phyloP scores from a whole-genome alignment of 495 filamentous ascomycete genomes.

The Hamigera avellanea region DNA sequence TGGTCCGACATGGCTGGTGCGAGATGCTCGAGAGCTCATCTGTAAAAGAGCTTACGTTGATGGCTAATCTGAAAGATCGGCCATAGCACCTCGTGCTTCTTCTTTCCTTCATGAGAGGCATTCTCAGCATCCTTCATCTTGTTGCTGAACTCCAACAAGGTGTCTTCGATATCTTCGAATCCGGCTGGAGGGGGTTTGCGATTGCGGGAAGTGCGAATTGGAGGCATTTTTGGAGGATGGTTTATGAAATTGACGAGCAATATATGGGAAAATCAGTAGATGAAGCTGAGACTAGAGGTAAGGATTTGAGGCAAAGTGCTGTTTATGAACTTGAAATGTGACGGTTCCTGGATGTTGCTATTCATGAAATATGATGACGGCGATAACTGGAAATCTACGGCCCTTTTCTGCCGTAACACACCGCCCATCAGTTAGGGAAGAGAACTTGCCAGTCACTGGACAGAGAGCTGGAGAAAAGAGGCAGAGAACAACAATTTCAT shows the following conservation, averaged over 20 bases:
- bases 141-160: constrained; percentile 87
- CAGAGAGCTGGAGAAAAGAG: too few species aligned
- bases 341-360: too few species aligned
- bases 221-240: constrained; percentile 54
- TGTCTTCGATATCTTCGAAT: constrained; percentile 95
- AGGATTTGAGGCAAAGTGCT: too few species aligned
- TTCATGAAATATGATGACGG: too few species aligned
- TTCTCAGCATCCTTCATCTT: constrained; percentile 99
- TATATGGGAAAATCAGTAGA: too few species aligned
- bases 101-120: constrained; percentile 60
- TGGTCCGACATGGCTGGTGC: not conserved
- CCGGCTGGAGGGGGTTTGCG: constrained; percentile 89
- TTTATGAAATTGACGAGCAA: too few species aligned
- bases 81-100: constrained; percentile 85
- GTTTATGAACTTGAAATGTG: too few species aligned
- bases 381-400: constrained; percentile 6
- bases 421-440: constrained; percentile 13
- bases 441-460: too few species aligned
- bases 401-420: constrained; percentile 21
- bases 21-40: too few species aligned
- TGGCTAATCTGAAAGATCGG: constrained; percentile 96
- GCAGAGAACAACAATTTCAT: too few species aligned
- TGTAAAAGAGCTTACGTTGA: constrained; percentile 51
- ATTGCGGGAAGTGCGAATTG: constrained; percentile 62
- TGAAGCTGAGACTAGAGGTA: not conserved